Evolutionary conservation across 2,329 filamentous ascomycete species (phyloP).

Genomic region (Fusarium sp.): DNA sequence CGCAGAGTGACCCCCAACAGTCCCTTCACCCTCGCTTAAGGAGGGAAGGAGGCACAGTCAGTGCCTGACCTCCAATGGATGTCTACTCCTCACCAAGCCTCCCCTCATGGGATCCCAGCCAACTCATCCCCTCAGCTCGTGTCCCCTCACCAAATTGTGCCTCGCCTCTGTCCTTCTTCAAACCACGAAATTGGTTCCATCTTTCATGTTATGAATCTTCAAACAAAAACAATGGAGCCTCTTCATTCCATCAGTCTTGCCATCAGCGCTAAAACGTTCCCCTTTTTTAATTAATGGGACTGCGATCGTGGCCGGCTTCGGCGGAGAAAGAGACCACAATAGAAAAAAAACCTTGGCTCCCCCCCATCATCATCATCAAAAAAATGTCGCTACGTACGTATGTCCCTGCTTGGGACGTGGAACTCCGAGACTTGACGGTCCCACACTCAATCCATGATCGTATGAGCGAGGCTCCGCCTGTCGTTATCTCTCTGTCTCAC

Average conservation of each 20-base stretch:
- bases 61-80: background rate
- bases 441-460: constrained; percentile 15
- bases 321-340: background rate
- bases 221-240: background rate
- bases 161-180: background rate
- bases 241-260: background rate
- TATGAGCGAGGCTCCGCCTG: constrained; percentile 30
- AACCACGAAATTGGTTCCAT: background rate
- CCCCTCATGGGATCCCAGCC: constrained; percentile 7
- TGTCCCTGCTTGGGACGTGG: background rate
- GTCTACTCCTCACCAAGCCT: constrained; percentile 4
- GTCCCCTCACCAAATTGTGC: background rate
- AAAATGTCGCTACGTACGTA: constrained; percentile 4
- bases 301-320: background rate
- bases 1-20: constrained; percentile 4
- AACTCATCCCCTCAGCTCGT: background rate
- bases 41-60: background rate
- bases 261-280: background rate
- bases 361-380: background rate
- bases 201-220: background rate
- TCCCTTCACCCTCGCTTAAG: background rate
- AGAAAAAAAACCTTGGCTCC: background rate
- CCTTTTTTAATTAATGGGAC: background rate
- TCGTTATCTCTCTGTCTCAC: constrained; percentile 21
- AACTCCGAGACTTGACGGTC: background rate